These are phyloP conservation scores for Neolentinus lepideus DNA, from an alignment of 1,284 basidiomycete species.

Conservation along the genomic window DNA sequence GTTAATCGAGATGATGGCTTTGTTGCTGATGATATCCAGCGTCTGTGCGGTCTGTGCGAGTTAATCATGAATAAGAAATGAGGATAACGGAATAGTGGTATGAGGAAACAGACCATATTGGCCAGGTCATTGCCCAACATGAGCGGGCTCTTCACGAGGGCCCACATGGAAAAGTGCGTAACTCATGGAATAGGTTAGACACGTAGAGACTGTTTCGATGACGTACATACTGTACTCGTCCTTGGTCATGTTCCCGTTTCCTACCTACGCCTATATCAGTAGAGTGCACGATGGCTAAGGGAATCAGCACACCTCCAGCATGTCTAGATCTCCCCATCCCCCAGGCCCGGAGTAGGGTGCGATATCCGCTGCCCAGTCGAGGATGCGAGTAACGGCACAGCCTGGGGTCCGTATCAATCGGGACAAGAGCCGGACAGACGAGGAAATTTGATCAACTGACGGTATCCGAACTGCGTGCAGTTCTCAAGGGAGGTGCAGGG, in stretches of 20 bases:
- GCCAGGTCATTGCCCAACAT: conserved; percentile 34
- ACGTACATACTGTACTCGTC: conserved; percentile 29
- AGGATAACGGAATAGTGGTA: neutral
- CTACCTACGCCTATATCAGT: conserved; percentile 17
- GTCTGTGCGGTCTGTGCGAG: conserved; percentile 23
- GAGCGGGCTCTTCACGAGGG: conserved; percentile 32
- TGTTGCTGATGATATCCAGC: conserved; percentile 26
- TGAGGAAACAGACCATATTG: conserved; percentile 20
- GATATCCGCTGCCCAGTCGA: conserved; percentile 32
- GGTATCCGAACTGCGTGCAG: conserved; percentile 33
- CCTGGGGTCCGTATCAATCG: conserved; percentile 12
- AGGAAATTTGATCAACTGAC: conserved; percentile 10
- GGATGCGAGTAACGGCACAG: conserved; percentile 29
- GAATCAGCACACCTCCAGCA: conserved; percentile 20
- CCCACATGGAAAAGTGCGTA: conserved; percentile 38
- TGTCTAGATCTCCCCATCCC: conserved; percentile 36
- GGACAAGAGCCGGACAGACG: neutral
- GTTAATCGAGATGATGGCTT: conserved; percentile 26
- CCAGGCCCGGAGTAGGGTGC: conserved; percentile 31
- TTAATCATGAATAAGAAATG: neutral
- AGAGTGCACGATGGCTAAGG: neutral
- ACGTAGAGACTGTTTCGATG: neutral
- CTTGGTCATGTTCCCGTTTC: conserved; percentile 34
- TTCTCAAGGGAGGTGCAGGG: conserved; percentile 32
- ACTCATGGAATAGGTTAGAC: conserved; percentile 12